Evolutionary conservation across 2,329 filamentous ascomycete genomes (phyloP).

Genomic region (Cladosporium sp.): DNA sequence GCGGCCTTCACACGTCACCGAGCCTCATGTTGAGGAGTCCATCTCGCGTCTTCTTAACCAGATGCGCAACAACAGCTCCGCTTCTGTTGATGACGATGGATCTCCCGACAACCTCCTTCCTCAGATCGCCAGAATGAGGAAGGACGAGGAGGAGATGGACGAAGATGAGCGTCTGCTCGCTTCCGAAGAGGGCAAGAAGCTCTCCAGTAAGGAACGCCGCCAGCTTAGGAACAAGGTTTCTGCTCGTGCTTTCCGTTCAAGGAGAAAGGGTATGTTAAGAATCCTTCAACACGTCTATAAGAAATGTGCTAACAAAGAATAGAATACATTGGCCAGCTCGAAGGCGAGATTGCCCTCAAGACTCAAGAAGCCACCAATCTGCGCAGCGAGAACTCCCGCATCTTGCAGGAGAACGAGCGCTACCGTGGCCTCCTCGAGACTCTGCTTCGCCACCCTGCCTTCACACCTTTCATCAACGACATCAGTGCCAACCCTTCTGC

Average conservation of each 20-base stretch:
- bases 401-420: slow-evolving; percentile 63
- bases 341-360: slow-evolving; percentile 82
- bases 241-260: slow-evolving; percentile 93
- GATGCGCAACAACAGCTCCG: slow-evolving; percentile 74
- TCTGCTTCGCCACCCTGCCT: slow-evolving; percentile 57
- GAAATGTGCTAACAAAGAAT: slow-evolving; percentile 50
- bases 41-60: slow-evolving; percentile 90
- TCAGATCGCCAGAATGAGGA: slow-evolving; percentile 73
- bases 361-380: slow-evolving; percentile 80
- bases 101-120: slow-evolving; percentile 52
- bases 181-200: slow-evolving; percentile 98
- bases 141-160: slow-evolving; percentile 98
- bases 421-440: slow-evolving; percentile 71
- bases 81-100: slow-evolving; percentile 50
- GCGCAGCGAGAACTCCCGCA: slow-evolving; percentile 74
- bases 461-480: slow-evolving; percentile 48
- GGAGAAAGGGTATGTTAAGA: slow-evolving; percentile 79
- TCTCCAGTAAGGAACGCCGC: slow-evolving; percentile 95
- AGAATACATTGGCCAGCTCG: slow-evolving; percentile 97
- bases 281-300: not conserved
- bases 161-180: slow-evolving; percentile 90
- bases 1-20: slow-evolving; percentile 46
- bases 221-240: slow-evolving; percentile 99
- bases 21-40: slow-evolving; percentile 71
- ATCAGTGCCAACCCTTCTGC: slow-evolving; percentile 42